Percentiles rank a stretch among this genome's conserved stretches.
Evolutionary conservation across 2,329 filamentous ascomycete species (phyloP).

Genomic region (Claviceps pusilla): DNA sequence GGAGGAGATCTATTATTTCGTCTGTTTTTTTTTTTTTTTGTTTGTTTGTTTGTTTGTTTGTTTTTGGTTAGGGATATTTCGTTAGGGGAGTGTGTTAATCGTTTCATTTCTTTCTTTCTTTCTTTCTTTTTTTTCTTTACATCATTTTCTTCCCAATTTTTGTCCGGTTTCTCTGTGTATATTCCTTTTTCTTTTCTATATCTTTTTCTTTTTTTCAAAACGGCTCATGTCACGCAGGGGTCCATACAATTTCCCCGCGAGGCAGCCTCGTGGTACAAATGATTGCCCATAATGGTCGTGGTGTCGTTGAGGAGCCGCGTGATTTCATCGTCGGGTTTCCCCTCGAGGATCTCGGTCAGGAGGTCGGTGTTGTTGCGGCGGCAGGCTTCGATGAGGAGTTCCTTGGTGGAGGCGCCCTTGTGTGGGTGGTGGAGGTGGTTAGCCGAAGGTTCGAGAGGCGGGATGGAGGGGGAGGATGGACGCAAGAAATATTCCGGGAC

Average conservation of each 20-base stretch:
- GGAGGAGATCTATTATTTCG: constrained; percentile 66
- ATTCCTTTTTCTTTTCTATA: background rate
- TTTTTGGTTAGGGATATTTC: too few relatives aligned
- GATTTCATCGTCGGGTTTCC: constrained; percentile 47
- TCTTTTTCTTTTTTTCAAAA: too few relatives aligned
- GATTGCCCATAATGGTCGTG: constrained; percentile 72
- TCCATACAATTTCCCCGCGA: constrained; percentile 67
- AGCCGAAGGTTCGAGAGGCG: too few relatives aligned
- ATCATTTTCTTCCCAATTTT: background rate
- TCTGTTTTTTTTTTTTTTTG: constrained; percentile 27
- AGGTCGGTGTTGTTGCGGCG: constrained; percentile 84
- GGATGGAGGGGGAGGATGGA: too few relatives aligned
- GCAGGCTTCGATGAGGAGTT: constrained; percentile 83
- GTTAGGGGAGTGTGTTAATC: too few relatives aligned
- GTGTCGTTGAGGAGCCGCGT: constrained; percentile 72
- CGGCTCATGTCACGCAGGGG: background rate
- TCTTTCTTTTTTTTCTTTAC: background rate
- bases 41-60: too few relatives aligned
- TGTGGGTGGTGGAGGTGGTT: too few relatives aligned
- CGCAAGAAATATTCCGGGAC: too few relatives aligned
- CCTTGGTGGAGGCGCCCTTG: constrained; percentile 70
- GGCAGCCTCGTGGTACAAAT: constrained; percentile 81
- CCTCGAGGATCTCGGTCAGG: constrained; percentile 56
- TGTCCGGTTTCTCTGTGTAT: too few relatives aligned
- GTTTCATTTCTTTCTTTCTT: too few relatives aligned